Evolutionary conservation across 202 grass and related monocot genomes (phyloP), one percentile per base, ranked within the genome.

Genomic region (Saccharum hybrid): DNA sequence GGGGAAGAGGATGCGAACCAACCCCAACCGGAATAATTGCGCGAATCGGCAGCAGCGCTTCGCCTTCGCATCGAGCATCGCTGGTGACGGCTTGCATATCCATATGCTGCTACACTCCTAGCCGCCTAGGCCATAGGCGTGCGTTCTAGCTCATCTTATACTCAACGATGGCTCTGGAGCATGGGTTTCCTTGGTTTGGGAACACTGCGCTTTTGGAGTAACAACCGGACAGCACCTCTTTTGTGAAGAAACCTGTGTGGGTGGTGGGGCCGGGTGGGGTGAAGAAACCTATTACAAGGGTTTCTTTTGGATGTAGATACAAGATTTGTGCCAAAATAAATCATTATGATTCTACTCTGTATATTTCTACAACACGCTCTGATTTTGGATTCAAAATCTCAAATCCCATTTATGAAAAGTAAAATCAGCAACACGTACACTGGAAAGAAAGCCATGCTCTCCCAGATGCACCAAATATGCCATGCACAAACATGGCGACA

Each of bases 1-100:
- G 2, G 6, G 66, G 9, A 2, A 13, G 57, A 16, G 76, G 26
- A 28, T 28, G 57, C 37, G 62, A 69, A 68, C 23, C 34, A 63
- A 14, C 60, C 60, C 66, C 22, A 30, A 30, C 63, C 37, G 3
- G 52, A 78, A 87, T 78, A 66, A 87, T 83, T 87, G 54, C 31
- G 71, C 30, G 52, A 61, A 38, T 40, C 30, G 34, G 76, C 45
- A 0, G 45, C 45, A 18, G 5, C 15, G 4, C 0, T 16, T 52
- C 13, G 42, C 37, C 74, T 19, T 38, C 1, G 39, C 18, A 26
- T 33, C 43, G 19, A 23, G 34, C 37, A 74, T 31, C 61, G 75
- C 60, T 74, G 81, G 81, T 74, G 75, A 52, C 15, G 31, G 26
- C 9, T 54, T 54, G 46, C 38, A 30, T 57, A 28, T 68, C 41